These are phyloP conservation scores for Tagetes erecta DNA, from an alignment of 129 eudicot species.

Conservation along the genomic window DNA sequence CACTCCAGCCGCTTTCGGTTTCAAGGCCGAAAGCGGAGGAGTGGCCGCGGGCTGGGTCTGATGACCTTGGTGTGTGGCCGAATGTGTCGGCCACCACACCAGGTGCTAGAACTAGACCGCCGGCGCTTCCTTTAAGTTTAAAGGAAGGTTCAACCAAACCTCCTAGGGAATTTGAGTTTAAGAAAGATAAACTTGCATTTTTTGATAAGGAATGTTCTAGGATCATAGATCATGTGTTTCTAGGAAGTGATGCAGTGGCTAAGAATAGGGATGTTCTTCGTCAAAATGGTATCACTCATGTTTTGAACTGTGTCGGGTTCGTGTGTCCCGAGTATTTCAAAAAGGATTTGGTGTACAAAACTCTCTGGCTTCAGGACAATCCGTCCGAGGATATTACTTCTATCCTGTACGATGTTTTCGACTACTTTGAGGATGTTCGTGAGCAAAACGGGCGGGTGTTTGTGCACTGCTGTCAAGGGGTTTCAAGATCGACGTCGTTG, in stretches of 20 bases:
- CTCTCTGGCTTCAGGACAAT: conserved; percentile 93
- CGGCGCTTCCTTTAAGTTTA: conserved; percentile 39
- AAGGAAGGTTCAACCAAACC: conserved; percentile 32
- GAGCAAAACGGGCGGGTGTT: conserved; percentile 82
- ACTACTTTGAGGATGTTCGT: conserved; percentile 85
- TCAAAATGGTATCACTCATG: conserved; percentile 82
- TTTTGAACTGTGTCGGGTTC: conserved; percentile 90
- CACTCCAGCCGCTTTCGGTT: conserved; percentile 86
- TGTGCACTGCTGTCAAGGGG: conserved; percentile 97
- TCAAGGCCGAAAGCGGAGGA: conserved; percentile 68
- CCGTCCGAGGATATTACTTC: conserved; percentile 97
- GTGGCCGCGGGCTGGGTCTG: conserved; percentile 95
- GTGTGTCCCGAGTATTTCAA: conserved; percentile 93
- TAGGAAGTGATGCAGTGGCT: conserved; percentile 90
- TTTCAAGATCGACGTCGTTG: conserved; percentile 84
- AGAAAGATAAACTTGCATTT: conserved; percentile 81
- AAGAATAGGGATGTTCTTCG: conserved; percentile 69
- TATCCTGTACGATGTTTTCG: conserved; percentile 91
- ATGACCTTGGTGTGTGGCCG: conserved; percentile 93
- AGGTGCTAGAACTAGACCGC: conserved; percentile 46
- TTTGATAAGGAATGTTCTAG: conserved; percentile 85
- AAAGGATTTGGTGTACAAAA: conserved; percentile 80
- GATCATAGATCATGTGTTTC: conserved; percentile 68
- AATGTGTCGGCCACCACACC: conserved; percentile 61
- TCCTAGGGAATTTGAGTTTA: conserved; percentile 64